A percentile compares a stretch with the other conserved stretches of the same genome.
Evolutionary conservation across 2,329 filamentous ascomycete genomes (phyloP).

Genomic region (Scedosporium apiospermum): DNA sequence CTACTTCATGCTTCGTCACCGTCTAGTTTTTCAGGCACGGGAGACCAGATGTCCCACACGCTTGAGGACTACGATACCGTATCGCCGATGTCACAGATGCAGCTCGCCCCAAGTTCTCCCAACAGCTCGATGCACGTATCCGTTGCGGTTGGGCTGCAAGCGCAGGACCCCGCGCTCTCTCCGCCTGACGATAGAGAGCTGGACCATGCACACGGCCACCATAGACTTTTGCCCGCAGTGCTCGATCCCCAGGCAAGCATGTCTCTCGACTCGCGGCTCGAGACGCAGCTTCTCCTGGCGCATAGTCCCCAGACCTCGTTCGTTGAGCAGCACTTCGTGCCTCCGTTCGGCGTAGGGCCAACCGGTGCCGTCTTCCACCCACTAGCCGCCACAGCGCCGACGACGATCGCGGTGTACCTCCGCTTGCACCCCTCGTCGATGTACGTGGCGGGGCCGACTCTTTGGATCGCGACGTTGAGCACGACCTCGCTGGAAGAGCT

Average conservation of each 20-base stretch:
- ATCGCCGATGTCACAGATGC: constrained; percentile 9
- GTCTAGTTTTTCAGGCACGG: constrained; percentile 8
- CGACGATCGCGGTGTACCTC: constrained; percentile 52
- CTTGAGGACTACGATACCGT: constrained; percentile 8
- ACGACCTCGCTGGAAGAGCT: constrained; percentile 52
- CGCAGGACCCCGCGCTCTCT: constrained; percentile 1
- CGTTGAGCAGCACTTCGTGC: constrained; percentile 21
- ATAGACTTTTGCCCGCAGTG: not conserved
- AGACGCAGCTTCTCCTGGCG: constrained; percentile 27
- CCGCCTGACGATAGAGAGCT: not conserved
- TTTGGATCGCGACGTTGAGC: constrained; percentile 59
- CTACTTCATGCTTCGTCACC: not conserved
- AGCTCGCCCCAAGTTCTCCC: constrained; percentile 6
- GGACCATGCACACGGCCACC: not conserved
- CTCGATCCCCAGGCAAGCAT: constrained; percentile 10
- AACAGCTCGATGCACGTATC: constrained; percentile 8
- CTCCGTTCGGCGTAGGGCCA: constrained; percentile 18
- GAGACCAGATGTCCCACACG: constrained; percentile 10
- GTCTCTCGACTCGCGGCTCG: constrained; percentile 24
- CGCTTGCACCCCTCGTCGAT: constrained; percentile 58
- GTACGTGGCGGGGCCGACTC: constrained; percentile 35
- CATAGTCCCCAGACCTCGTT: constrained; percentile 27
- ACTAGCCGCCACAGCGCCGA: constrained; percentile 11
- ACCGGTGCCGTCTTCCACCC: constrained; percentile 16
- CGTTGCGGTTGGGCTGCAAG: constrained; percentile 9